Percentiles rank a stretch among this genome's conserved stretches.
Conservation (phyloP, 306 rosid genomes). For the Prinsepia uniflora region DNA sequence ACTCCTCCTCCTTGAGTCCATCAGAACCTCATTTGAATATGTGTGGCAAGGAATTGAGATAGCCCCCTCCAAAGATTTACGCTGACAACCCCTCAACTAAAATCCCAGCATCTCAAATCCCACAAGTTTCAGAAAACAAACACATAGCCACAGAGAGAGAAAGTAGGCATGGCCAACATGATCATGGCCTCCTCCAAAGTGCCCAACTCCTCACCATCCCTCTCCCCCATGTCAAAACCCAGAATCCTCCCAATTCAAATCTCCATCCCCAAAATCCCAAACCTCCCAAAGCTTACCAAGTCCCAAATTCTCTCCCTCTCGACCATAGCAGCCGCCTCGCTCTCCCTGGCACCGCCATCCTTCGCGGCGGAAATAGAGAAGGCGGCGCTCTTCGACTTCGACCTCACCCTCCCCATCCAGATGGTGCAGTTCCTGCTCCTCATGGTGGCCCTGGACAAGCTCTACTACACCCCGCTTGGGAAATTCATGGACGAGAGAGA, state of each 20-base stretch:
- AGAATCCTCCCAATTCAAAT: slow-evolving; percentile 40
- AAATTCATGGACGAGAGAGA: slow-evolving; percentile 88
- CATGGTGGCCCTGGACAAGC: slow-evolving; percentile 77
- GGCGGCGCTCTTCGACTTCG: slow-evolving; percentile 89
- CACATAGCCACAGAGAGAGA: not conserved
- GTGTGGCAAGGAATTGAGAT: slow-evolving; percentile 15
- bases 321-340: slow-evolving; percentile 45
- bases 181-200: slow-evolving; percentile 77
- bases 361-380: slow-evolving; percentile 63
- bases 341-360: slow-evolving; percentile 58
- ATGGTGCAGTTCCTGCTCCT: slow-evolving; percentile 65
- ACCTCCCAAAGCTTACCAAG: slow-evolving; percentile 30
- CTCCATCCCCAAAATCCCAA: slow-evolving; percentile 46
- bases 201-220: slow-evolving; percentile 30
- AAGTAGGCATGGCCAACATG: slow-evolving; percentile 62
- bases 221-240: slow-evolving; percentile 37
- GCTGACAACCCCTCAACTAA: not conserved
- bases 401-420: slow-evolving; percentile 80
- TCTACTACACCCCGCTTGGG: slow-evolving; percentile 77
- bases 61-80: not conserved
- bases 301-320: slow-evolving; percentile 39
- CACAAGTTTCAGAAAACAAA: not conserved
- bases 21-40: slow-evolving; percentile 1
- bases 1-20: not conserved
- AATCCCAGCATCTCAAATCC: not conserved